Base-by-base conservation (phyloP, 768 basidiomycete genomes). In the Lactifluus subvellereus region DNA sequence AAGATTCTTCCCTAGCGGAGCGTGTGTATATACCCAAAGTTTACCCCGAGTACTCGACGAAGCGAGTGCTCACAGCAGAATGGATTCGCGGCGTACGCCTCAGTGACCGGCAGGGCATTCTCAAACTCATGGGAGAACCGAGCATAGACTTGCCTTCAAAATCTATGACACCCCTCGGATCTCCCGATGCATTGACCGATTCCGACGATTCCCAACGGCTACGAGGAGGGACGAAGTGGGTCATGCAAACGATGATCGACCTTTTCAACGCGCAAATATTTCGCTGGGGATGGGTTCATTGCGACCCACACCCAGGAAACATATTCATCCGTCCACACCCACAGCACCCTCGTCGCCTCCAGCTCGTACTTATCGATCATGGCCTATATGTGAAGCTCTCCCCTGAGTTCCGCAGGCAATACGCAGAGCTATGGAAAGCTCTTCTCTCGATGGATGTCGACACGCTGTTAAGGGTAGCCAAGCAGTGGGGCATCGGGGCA, bases 201-300 rank as follows among this genome's bases (percentile, higher is more conserved):
- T 16, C n/a, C 7, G 38, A 49, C 47, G 30, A 49, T 42, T 47
- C 53, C 22, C 13, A 59, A 8, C 51, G 57, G 2, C 75, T 88
- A 10, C 80, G 80, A 66, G 87, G 88, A 11, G 88, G 88, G 30
- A 74, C 83, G 40, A 74, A 77, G 56, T 75, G 80, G 37, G 79
- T 91, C 60, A 93, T 97, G 91, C 84, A 89, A 64, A 85, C 86
- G 22, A 92, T 93, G 81, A 85, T 94, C 42, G 87, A 91, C 64
- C 78, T 93, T 2, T 94, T 94, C 77, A 87, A 87, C 35, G 91
- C 89, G 2, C 92, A 85, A 77, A 94, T 94, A 74, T 98, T 97
- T 72, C 82, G 82, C 62, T 97, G 89, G 89, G 93, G 94, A 11
- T 94, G 86, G 80, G 87, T 94, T 3, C 87, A 91, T 72, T 92